phyloP scores from a whole-genome alignment of 2,329 filamentous ascomycete species.

The Trichophyton rubrum region DNA sequence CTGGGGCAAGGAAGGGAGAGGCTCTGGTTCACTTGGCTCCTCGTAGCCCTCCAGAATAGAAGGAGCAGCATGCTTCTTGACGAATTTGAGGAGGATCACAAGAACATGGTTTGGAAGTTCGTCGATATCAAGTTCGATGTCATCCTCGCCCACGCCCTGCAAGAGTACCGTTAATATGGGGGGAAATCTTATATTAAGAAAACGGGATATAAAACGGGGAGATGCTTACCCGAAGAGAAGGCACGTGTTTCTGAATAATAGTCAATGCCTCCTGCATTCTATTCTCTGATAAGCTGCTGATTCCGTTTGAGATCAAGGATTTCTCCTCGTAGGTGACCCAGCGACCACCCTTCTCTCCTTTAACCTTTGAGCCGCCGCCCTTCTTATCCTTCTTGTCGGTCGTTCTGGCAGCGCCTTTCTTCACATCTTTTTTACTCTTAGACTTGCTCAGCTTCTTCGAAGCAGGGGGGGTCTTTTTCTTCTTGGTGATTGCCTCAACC shows the following conservation, averaged over 20 bases:
- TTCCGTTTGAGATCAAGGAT: conserved; percentile 76
- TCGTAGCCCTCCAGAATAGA: conserved; percentile 29
- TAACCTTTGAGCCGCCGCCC: conserved; percentile 25
- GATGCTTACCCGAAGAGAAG: conserved; percentile 50
- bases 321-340: conserved; percentile 71
- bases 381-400: conserved; percentile 44
- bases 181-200: not conserved
- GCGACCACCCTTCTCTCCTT: conserved; percentile 43
- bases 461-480: conserved; percentile 47
- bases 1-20: conserved; percentile 23
- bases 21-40: conserved; percentile 22
- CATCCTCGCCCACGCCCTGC: conserved; percentile 33
- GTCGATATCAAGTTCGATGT: conserved; percentile 39
- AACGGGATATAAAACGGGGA: conserved; percentile 4
- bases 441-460: conserved; percentile 39
- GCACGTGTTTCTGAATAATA: conserved; percentile 75
- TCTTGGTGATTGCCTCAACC: conserved; percentile 42
- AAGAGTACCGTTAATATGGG: conserved; percentile 8
- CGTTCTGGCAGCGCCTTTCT: conserved; percentile 31
- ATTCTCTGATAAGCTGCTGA: conserved; percentile 65
- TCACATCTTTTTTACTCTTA: conserved; percentile 35
- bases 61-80: conserved; percentile 36
- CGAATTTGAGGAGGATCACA: conserved; percentile 34
- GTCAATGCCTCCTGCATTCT: conserved; percentile 70
- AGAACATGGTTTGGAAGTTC: conserved; percentile 38